A percentile compares a stretch with the other conserved stretches of the same genome.
phyloP scores from a whole-genome alignment of 192 early-diverging fungal genomes.

The Chytriomyces hyalinus region DNA sequence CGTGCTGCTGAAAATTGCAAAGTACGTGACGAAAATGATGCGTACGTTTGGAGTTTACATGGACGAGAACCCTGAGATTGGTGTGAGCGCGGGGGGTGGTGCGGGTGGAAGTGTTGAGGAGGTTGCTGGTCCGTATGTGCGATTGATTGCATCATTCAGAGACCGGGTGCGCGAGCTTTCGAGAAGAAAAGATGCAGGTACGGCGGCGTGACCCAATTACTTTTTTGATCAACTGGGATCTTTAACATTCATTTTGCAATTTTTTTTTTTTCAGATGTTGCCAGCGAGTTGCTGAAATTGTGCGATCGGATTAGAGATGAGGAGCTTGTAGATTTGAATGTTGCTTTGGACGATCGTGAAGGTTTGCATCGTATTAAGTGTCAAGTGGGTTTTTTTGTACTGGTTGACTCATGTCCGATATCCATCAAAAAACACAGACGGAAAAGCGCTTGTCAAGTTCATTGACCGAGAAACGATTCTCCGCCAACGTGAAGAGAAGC shows the following conservation, averaged over 20 bases:
- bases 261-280: background rate
- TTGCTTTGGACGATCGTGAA: slow-evolving; percentile 93
- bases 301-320: slow-evolving; percentile 90
- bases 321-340: slow-evolving; percentile 85
- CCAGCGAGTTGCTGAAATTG: slow-evolving; percentile 69
- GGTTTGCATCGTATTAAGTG: slow-evolving; percentile 30
- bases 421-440: slow-evolving; percentile 56
- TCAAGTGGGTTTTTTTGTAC: background rate
- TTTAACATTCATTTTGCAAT: background rate
- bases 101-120: slow-evolving; percentile 56
- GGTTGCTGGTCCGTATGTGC: slow-evolving; percentile 77
- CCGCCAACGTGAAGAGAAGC: slow-evolving; percentile 59
- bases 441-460: slow-evolving; percentile 90
- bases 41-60: slow-evolving; percentile 81
- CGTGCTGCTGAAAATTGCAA: slow-evolving; percentile 76
- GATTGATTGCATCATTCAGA: slow-evolving; percentile 83
- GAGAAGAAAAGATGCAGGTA: slow-evolving; percentile 46
- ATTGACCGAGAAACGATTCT: slow-evolving; percentile 64
- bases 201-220: background rate
- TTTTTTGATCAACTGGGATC: background rate
- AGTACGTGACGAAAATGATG: slow-evolving; percentile 82
- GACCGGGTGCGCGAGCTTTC: slow-evolving; percentile 85
- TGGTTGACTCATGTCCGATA: background rate
- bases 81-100: slow-evolving; percentile 34
- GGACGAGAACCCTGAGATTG: slow-evolving; percentile 70